A percentile compares a stretch with the other conserved stretches of the same genome.
These are phyloP conservation scores for Colletotrichum filicis DNA, from an alignment of 2,329 filamentous ascomycete genomes.

Conservation along the genomic window DNA sequence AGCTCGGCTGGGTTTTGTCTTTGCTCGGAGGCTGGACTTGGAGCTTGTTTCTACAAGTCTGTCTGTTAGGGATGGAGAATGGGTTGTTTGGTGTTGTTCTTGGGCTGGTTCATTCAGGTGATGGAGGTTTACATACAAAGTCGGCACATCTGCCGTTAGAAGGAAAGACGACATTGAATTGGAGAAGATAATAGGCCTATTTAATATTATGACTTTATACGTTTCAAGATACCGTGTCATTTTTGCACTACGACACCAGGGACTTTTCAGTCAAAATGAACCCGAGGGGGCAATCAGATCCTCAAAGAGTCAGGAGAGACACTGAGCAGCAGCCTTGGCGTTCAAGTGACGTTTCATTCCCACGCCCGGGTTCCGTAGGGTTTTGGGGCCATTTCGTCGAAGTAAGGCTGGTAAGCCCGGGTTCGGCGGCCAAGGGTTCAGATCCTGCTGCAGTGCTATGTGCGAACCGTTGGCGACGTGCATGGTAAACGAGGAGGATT, in stretches of 20 bases:
- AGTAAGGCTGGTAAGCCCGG: neutral
- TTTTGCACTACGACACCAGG: neutral
- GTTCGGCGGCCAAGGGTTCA: neutral
- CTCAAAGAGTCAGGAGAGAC: neutral
- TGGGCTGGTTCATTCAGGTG: no score
- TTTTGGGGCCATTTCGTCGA: neutral
- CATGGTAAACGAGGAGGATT: neutral
- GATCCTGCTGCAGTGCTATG: neutral
- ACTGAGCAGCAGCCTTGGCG: neutral
- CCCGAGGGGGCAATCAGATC: neutral
- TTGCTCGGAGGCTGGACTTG: no score
- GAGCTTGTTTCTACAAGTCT: no score
- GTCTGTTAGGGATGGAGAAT: no score
- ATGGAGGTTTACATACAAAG: no score
- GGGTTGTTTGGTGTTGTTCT: no score
- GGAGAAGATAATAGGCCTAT: no score
- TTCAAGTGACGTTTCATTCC: neutral
- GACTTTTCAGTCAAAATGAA: neutral
- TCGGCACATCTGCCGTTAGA: no score
- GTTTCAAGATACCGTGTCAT: no score
- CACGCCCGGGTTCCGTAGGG: constrained; percentile 1
- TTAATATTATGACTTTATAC: no score
- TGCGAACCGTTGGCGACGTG: neutral
- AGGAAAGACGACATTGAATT: no score
- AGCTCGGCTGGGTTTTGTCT: neutral